Base-by-base conservation (phyloP, 768 basidiomycete genomes). In the Lyophyllum shimeji region DNA sequence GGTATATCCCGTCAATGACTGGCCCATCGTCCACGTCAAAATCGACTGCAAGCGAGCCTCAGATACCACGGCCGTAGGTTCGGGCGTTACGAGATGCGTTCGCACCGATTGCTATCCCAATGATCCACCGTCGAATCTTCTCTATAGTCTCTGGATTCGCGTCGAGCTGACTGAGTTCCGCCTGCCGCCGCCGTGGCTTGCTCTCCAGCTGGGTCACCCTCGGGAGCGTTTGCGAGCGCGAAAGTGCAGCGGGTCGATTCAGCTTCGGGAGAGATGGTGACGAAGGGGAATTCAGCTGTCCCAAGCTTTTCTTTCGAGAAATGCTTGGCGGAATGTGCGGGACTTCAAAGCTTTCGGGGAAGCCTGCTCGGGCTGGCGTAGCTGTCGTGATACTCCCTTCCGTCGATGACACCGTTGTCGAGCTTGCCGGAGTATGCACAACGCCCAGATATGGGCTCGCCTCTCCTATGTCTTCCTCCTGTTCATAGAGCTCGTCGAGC, bases 11-110 rank as follows among this genome's bases (percentile, higher is more conserved):
- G 51, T 83, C 81, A 21, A 96, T 76, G 5, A 89, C 83, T 8
- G 94, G 94, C 2, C 94, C 94, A 46, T 87, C 74, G 60, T 96
- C 94, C 45, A 94, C 69, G 71, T 97, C 94, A 65, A 97, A 97
- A 61, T 95, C 86, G 34, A 93, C 89, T 91, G 46, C 2, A 29
- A 56, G 24, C 5, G 15, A 42, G 49, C 33, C 13, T 56, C 27
- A 55, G 59, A 23, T 47, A 54, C 50, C 27, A 23, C 48, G 56
- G 39, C 2, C 49, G 57, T 53, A 11, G 27, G 23, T 21, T 20
- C 27, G n/a, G 20, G 13, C 11, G 3, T 46, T n/a, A 21, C 20
- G 21, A 60, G 27, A 42, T 11, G 56, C 46, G 29, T 27, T 69
- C 77, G 60, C 66, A 81, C 88, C 90, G 51, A 90, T 75, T 44